Conservation (phyloP, 164 flowering plant genomes). For the Nymphaea thermarum region DNA sequence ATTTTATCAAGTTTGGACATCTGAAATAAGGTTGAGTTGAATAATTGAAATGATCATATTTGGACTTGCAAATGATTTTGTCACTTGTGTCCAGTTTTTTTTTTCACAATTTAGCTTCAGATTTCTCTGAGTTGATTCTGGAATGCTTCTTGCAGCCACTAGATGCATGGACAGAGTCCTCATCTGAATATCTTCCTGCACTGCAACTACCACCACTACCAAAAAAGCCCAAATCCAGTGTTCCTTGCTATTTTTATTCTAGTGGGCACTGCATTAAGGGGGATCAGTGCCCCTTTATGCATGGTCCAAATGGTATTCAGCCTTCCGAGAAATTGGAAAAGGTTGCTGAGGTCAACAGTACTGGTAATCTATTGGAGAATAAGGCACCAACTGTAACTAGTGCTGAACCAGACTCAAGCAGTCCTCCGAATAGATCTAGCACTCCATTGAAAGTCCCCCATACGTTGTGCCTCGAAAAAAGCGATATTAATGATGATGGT, state of each 20-base stretch:
- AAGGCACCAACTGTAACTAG: constrained; percentile 18
- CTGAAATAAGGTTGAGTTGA: no score
- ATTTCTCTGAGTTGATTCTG: background rate
- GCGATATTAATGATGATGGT: no score
- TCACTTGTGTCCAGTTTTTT: no score
- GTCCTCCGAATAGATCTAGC: constrained; percentile 2
- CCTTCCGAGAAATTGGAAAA: constrained; percentile 18
- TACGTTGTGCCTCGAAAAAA: no score
- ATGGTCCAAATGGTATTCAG: constrained; percentile 23
- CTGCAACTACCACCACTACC: constrained; percentile 15
- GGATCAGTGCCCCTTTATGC: constrained; percentile 47
- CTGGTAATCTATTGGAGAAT: constrained; percentile 12
- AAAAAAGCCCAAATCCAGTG: constrained; percentile 22
- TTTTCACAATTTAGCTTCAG: background rate
- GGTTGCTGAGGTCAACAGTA: background rate
- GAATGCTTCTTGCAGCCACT: constrained; percentile 38
- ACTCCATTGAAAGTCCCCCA: no score
- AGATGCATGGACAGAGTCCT: constrained; percentile 28
- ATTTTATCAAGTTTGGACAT: no score
- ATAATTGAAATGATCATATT: no score
- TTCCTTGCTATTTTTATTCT: constrained; percentile 57
- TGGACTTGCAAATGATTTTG: no score
- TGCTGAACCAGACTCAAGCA: constrained; percentile 5
- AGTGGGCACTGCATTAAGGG: constrained; percentile 65
- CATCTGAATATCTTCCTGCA: constrained; percentile 17